Base-by-base conservation (phyloP, 2,329 filamentous ascomycete genomes). In the Sporothrix brunneoviolacea region DNA sequence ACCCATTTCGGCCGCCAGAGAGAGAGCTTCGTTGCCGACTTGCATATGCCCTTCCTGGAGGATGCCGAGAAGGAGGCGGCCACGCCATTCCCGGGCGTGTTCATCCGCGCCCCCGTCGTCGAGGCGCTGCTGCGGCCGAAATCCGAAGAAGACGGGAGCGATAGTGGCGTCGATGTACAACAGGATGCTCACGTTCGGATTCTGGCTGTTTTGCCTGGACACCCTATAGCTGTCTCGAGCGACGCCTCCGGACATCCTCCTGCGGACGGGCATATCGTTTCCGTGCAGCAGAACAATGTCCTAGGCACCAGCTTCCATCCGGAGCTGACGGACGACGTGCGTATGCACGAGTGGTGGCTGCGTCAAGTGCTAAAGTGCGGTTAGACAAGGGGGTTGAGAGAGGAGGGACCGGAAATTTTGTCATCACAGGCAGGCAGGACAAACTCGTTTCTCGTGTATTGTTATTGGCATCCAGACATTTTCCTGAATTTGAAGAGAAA, bases 251-350 rank as follows among this genome's bases (percentile, higher is more conserved):
- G 24, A 18, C 8, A 32, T 21, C 9, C 28, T 46, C 16, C 33
- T 21, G 22, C 10, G 6, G 77, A 74, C 3, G 80, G 84, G 2
- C 87, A 95, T 58, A 91, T 97, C 46, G 83, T 97, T 45, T 91
- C 91, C 0, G 88, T 97, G 30, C 77, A 80, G 57, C 91, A 97
- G 69, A 88, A 86, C 1, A 96, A 96, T 66, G 85, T 95, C 0
- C 86, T 97, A 60, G 93, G 90, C 4, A 96, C 87, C 3, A 96
- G 91, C 62, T 98, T 97, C 64, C 93, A 97, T 61, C 93, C 93
- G 0, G 93, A 98, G 67, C 67, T 98, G 65, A 97, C 91, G 0
- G 79, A 82, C 8, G 93, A 98, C 69, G 73, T 83, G 51, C 79
- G 93, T 50, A 94, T 97, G 62, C 93, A 98, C 67, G 76, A 80